Conservation (phyloP, 129 eudicot genomes). For the Flaveria robusta region DNA sequence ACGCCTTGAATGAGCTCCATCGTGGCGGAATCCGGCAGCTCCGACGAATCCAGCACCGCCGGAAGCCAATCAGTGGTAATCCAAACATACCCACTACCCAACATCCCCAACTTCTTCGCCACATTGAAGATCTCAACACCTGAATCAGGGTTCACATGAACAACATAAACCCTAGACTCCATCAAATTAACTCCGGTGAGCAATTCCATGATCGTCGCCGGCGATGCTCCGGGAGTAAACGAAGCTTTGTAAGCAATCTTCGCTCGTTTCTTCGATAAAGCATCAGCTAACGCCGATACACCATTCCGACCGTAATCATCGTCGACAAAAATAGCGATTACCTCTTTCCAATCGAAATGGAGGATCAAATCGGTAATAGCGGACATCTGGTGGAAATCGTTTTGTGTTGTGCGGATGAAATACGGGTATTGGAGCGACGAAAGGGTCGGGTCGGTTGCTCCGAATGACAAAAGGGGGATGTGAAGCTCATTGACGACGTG, state of each 20-base stretch:
- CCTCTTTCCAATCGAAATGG: slow-evolving; percentile 75
- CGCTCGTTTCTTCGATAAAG: slow-evolving; percentile 74
- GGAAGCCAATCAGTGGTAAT: slow-evolving; percentile 95
- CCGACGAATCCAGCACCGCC: slow-evolving; percentile 66
- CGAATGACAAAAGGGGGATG: slow-evolving; percentile 83
- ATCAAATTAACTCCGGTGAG: slow-evolving; percentile 62
- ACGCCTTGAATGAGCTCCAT: slow-evolving; percentile 75
- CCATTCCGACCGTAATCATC: slow-evolving; percentile 95
- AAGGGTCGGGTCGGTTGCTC: slow-evolving; percentile 93
- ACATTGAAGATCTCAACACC: slow-evolving; percentile 61
- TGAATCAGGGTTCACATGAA: slow-evolving; percentile 88
- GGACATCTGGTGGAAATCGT: slow-evolving; percentile 80
- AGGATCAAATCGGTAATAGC: slow-evolving; percentile 74
- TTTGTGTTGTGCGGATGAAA: slow-evolving; percentile 75
- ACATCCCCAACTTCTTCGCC: slow-evolving; percentile 80
- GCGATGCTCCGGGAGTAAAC: slow-evolving; percentile 59
- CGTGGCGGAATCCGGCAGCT: slow-evolving; percentile 40
- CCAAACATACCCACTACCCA: slow-evolving; percentile 78
- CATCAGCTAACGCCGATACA: slow-evolving; percentile 64
- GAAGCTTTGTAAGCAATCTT: slow-evolving; percentile 79
- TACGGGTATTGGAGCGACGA: slow-evolving; percentile 81
- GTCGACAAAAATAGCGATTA: slow-evolving; percentile 75
- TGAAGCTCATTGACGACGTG: slow-evolving; percentile 73
- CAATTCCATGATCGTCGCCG: slow-evolving; percentile 43
- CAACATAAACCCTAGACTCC: slow-evolving; percentile 85